Evolutionary conservation across 1,139 yeast genomes (phyloP), one percentile per base, ranked within the genome.

Genomic region (Yamadazyma diospyri): DNA sequence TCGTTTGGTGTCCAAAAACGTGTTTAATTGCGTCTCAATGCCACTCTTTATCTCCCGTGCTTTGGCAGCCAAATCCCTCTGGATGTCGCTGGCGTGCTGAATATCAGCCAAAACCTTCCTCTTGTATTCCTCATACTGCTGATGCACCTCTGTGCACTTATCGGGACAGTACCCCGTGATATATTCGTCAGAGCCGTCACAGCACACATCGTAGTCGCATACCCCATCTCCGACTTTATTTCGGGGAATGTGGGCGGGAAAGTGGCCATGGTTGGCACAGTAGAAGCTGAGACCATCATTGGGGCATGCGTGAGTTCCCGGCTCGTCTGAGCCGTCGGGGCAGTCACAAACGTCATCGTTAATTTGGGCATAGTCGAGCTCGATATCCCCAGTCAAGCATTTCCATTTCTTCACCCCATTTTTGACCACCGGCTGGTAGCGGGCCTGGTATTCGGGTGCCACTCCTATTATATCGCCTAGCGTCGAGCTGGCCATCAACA

Each of bases 251-350:
- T 64, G 76, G 27, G 62, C 61, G 2, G 82, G 74, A 11, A 64
- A 50, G 47, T 79, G 85, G 2, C 95, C 96, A 31, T 69, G 64
- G 49, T 94, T 94, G 16, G 61, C 73, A 59, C 98, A 92, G 56
- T 78, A 88, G 49, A 88, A 92, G 31, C 43, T 42, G 10, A 70
- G 69, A 10, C 67, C 64, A 5, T 46, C 45, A 33, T 40, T 51
- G 1, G 59, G 62, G 55, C 97, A 92, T 0, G 97, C 97, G 33
- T 83, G 69, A 1, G 97, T 92, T 0, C 97, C 97, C 0, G 97
- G 97, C 55, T 92, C 98, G 57, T 92, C 98, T 3, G 94, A 81
- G 0, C 98, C 98, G 58, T 92, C 98, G 0, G 97, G 97, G 61
- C 98, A 92, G 53, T 92, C 98, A 57, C 97, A 89, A 49, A 73